Evolutionary conservation across 1,139 yeast species (phyloP).

Genomic region (Blastobotrys serpentis): DNA sequence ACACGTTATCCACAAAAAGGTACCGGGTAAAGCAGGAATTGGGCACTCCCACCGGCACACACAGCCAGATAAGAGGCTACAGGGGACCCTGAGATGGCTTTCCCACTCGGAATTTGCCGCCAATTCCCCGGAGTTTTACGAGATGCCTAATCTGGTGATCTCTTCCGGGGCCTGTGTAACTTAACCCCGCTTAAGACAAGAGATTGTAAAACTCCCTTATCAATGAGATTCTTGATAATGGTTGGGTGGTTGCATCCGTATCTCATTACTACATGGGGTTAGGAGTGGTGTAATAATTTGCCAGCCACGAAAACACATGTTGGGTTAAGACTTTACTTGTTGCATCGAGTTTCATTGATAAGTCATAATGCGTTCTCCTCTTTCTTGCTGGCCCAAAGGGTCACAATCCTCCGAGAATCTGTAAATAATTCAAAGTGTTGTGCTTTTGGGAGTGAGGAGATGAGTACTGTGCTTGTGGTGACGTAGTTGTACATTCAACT

Average conservation of each 20-base stretch:
- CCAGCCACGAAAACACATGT: not conserved
- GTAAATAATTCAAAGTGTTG: no score
- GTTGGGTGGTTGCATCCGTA: no score
- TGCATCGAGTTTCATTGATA: no score
- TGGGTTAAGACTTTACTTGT: no score
- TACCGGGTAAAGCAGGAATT: not conserved
- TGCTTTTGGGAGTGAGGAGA: no score
- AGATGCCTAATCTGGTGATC: not conserved
- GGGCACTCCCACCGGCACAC: no score
- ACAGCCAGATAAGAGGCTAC: not conserved
- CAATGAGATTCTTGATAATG: not conserved
- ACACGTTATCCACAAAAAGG: no score
- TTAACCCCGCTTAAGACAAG: not conserved
- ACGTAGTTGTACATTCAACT: no score
- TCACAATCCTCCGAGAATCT: no score
- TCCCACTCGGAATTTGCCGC: constrained; percentile 2
- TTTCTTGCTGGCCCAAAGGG: no score
- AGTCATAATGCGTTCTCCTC: no score
- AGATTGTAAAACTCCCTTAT: not conserved
- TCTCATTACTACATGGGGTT: not conserved
- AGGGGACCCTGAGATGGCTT: not conserved
- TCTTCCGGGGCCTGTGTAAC: not conserved
- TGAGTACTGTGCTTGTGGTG: no score
- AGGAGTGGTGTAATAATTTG: not conserved
- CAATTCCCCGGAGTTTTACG: not conserved